A percentile compares a stretch with the other conserved stretches of the same genome.
Evolutionary conservation across 208 protist genomes (phyloP).

Genomic region (Trypanosoma avium): DNA sequence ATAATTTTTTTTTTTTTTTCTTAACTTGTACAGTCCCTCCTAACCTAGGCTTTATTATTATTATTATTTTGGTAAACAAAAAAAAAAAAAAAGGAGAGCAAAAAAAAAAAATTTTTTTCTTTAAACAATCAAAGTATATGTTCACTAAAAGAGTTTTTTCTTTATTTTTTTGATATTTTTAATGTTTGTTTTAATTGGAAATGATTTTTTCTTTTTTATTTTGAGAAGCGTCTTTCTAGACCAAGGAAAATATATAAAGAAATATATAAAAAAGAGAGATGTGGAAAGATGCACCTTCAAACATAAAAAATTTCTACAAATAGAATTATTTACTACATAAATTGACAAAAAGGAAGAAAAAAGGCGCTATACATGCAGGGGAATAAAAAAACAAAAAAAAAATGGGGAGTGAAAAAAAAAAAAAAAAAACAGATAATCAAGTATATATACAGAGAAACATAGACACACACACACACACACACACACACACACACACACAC

Average conservation of each 20-base stretch:
- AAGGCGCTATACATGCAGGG: neutral
- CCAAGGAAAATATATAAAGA: no score
- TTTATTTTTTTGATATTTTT: no score
- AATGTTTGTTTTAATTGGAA: no score
- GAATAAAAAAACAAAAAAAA: conserved; percentile 4
- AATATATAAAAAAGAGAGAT: neutral
- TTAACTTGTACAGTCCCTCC: neutral
- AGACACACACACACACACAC: neutral
- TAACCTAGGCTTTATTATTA: neutral
- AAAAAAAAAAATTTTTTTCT: neutral
- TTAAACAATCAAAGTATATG: neutral
- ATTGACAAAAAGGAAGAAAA: neutral
- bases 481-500: neutral
- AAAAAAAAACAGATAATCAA: neutral
- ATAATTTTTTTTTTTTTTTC: neutral
- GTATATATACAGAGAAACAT: neutral
- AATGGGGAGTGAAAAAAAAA: neutral
- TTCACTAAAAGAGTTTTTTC: no score
- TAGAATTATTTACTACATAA: no score
- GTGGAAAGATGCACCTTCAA: no score
- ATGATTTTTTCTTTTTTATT: no score
- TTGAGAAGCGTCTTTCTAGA: no score
- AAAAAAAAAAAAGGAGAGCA: neutral
- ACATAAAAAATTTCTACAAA: no score
- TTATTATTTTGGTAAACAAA: neutral